phyloP scores from a whole-genome alignment of 306 rosid species.

The Casuarina equisetifolia region DNA sequence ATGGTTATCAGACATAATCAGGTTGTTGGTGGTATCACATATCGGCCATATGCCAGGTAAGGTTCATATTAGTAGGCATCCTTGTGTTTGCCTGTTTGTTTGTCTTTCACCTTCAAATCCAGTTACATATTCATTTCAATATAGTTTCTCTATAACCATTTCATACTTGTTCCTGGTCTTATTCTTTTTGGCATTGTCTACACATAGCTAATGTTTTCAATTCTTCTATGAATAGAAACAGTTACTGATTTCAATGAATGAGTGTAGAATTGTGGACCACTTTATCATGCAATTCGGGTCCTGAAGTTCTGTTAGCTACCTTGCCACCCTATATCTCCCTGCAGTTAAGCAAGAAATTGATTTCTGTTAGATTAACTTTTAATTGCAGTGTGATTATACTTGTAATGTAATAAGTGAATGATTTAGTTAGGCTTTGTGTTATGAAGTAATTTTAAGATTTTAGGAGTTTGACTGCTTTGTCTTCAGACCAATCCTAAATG shows the following conservation, averaged over 20 bases:
- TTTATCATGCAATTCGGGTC: neutral
- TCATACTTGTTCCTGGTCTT: neutral
- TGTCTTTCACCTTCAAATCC: constrained; percentile 4
- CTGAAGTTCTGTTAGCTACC: neutral
- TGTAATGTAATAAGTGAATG: constrained; percentile 4
- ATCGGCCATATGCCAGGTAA: constrained; percentile 91
- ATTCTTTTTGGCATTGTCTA: neutral
- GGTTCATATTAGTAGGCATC: constrained; percentile 11
- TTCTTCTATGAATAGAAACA: neutral
- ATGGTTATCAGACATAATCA: constrained; percentile 84
- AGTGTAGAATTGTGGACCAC: neutral
- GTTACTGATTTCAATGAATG: neutral
- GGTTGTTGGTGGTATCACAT: constrained; percentile 96
- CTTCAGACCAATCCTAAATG: neutral
- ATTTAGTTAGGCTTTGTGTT: constrained; percentile 6
- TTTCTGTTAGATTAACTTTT: neutral
- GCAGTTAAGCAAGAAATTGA: neutral
- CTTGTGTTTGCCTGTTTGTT: neutral
- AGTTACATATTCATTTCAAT: neutral
- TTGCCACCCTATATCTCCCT: neutral
- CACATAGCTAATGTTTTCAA: neutral
- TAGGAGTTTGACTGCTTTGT: neutral
- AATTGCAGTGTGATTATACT: constrained; percentile 21
- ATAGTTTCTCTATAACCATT: neutral
- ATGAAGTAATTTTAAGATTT: constrained; percentile 1